Evolutionary conservation across 2,329 filamentous ascomycete genomes (phyloP), one percentile per base, ranked within the genome.

Genomic region (Diaporthe eres): DNA sequence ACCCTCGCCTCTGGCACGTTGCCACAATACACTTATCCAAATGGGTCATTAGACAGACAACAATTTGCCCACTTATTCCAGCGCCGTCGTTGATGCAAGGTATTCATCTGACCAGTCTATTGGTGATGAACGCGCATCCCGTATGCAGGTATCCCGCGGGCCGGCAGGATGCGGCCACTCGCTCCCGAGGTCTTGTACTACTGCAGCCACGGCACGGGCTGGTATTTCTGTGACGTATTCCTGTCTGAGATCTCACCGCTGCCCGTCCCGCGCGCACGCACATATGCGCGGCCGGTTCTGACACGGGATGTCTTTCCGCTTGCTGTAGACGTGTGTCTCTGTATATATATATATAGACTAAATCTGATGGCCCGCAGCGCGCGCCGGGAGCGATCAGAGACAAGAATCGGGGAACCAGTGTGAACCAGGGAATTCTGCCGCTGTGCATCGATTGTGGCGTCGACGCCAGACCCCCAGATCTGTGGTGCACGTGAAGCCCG

Each of bases 211-310:
- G 60, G 60, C 60, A 65, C 61, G 61, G 47, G 65, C 22, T 68
- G 65, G 65, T 22, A 70, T 70, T 55, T 70, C 22, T 15, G 65
- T 70, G 65, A 70, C 49, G 65, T 55, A 70, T 7, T 70, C 19
- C 44, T 70, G 34, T 55, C 25, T 42, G 34, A 70, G 65, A 70
- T 70, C 49, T 70, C 65, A 70, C 65, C 65, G 65, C 65, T 70
- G 65, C 49, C 65, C 47, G 65, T 42, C 31, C 65, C 34, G 65
- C 65, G 31, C 44, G 34, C 49, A 34, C 47, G 17, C 17, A 25
- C 37, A 44, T 28, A n/a, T 25, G 22, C 28, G 55, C 31, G 55
- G 15, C 55, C 39, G 60, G 44, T 19, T 28, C 15, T 39, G 39
- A 63, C 39, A 28, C 60, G 60, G 39, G n/a, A 63, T 63, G 60